Conservation (phyloP, 345 rosid genomes). For the Syzygium jambos region DNA sequence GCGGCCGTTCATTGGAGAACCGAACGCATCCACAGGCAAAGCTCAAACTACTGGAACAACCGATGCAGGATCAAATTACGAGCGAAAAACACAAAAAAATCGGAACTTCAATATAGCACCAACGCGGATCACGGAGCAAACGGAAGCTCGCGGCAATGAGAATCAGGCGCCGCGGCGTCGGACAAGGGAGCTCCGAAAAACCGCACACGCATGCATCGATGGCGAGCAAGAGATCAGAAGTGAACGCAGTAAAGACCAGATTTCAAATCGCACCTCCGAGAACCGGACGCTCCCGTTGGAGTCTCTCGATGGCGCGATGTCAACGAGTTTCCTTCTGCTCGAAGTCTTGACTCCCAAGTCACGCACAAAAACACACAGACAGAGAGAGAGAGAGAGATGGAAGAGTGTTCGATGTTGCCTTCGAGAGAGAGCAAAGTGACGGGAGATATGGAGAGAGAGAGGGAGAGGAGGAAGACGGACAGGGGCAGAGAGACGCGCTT, state of each 20-base stretch:
- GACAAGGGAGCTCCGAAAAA: not conserved
- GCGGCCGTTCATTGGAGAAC: not conserved
- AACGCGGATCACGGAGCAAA: not conserved
- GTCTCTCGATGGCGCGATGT: not conserved
- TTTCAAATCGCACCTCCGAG: not conserved
- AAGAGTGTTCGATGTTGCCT: conserved; percentile 20
- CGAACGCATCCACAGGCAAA: not conserved
- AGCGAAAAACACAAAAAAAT: not conserved
- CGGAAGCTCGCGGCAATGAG: not conserved
- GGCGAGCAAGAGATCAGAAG: not conserved
- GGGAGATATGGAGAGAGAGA: not conserved
- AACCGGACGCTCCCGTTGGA: not conserved
- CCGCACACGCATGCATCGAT: not conserved
- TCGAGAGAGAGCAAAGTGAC: conserved; percentile 44
- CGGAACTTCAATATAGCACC: not conserved
- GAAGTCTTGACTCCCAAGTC: not conserved
- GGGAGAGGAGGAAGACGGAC: not conserved
- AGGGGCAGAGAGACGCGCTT: not conserved
- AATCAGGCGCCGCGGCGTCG: not conserved
- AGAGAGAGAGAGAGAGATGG: not conserved
- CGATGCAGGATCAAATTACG: not conserved
- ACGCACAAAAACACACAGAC: not conserved
- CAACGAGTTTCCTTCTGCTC: not conserved
- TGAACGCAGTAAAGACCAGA: not conserved
- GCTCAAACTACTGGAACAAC: not conserved